These are phyloP conservation scores for Hyphodiscus hymeniophilus DNA, from an alignment of 495 filamentous ascomycete genomes.

Conservation along the genomic window DNA sequence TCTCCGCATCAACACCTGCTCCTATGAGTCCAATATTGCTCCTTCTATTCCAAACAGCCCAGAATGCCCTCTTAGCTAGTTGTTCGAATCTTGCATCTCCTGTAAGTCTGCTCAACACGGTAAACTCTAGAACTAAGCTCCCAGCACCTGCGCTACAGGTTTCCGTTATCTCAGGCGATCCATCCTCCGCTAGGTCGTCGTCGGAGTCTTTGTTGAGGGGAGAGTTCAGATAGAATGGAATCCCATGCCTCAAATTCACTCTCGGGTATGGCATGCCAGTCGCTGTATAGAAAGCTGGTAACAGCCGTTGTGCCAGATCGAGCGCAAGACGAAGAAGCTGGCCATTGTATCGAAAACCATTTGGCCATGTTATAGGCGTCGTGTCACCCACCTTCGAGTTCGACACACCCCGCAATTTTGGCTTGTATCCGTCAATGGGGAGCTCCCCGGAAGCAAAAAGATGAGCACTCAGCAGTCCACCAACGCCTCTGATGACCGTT, in stretches of 20 bases:
- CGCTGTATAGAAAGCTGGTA: slow-evolving; percentile 81
- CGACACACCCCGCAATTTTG: slow-evolving; percentile 24
- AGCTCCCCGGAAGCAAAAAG: slow-evolving; percentile 85
- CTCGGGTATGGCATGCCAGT: slow-evolving; percentile 92
- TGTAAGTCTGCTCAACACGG: slow-evolving; percentile 79
- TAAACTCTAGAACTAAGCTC: slow-evolving; percentile 88
- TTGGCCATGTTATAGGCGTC: slow-evolving; percentile 53
- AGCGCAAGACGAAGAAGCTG: slow-evolving; percentile 79
- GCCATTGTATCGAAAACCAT: slow-evolving; percentile 78
- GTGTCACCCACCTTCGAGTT: slow-evolving; percentile 20
- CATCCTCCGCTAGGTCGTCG: slow-evolving; percentile 20
- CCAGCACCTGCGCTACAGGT: slow-evolving; percentile 95
- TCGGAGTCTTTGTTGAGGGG: slow-evolving; percentile 47
- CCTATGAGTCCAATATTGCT: slow-evolving; percentile 85
- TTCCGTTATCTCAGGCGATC: slow-evolving; percentile 57
- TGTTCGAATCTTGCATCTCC: slow-evolving; percentile 81
- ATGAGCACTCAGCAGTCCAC: slow-evolving; percentile 86
- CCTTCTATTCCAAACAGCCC: slow-evolving; percentile 84
- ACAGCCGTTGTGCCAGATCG: slow-evolving; percentile 72
- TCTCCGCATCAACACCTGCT: slow-evolving; percentile 85
- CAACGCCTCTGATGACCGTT: slow-evolving; percentile 88
- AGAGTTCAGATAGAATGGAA: slow-evolving; percentile 83
- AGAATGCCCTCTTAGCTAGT: slow-evolving; percentile 85
- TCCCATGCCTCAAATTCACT: slow-evolving; percentile 85
- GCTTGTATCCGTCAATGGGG: slow-evolving; percentile 70